Base-by-base conservation (phyloP, 2,329 filamentous ascomycete genomes). In the Sodiomyces alkalinus region DNA sequence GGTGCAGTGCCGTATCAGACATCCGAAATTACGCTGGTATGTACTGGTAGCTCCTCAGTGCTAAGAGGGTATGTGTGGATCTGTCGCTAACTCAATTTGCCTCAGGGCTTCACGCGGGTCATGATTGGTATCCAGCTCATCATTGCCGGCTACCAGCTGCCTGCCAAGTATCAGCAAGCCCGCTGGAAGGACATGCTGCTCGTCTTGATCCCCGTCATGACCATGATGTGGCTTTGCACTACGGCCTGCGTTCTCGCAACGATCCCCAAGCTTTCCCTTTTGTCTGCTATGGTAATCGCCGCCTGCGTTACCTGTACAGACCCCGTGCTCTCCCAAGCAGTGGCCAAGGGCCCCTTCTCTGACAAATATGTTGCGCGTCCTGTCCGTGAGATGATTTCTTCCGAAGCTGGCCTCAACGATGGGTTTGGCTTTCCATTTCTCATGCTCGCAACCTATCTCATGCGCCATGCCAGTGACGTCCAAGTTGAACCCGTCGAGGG, bases 71-170 rank as follows among this genome's bases (percentile, higher is more conserved):
- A 18, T 17, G 10, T n/a, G n/a, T n/a, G 2, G 14, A n/a, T 19
- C 28, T 17, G 8, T 6, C 16, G 6, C 4, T 30, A 5, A 14
- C 33, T 38, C 15, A 36, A n/a, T 6, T 9, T 10, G 9, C 6
- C 12, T 12, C 5, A 51, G 49, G 62, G 61, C 9, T 40, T 74
- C 6, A 60, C 58, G 35, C 58, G 70, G n/a, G 53, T 75, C 17
- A 66, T 74, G 33, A 73, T 75, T 31, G 67, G 68, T 4, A 56
- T 74, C 2, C 69, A 75, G 38, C 55, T 74, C n/a, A 56, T 74
- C 19, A 74, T 74, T 33, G 68, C 67, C 3, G 71, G 70, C 16
- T 74, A 67, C 38, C 67, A 75, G 39, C 49, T 75, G 1, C 71
- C 70, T 0, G 63, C 64, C 23, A 63, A 59, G 40, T 75, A 74